A percentile compares a stretch with the other conserved stretches of the same genome.
phyloP scores from a whole-genome alignment of 139 green algal species.

The Closterium sp. region DNA sequence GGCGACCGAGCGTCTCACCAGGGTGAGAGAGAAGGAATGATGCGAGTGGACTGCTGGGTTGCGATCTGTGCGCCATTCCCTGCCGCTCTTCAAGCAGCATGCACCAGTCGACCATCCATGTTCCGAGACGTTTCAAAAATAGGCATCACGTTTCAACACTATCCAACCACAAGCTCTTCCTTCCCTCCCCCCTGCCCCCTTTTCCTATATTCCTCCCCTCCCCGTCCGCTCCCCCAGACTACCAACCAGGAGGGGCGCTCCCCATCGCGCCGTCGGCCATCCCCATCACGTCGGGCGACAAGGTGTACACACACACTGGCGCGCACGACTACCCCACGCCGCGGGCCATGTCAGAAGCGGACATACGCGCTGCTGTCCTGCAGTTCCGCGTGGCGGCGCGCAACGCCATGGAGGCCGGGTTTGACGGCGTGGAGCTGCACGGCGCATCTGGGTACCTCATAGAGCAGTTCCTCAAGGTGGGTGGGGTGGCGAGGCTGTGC shows the following conservation, averaged over 20 bases:
- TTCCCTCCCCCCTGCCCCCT: too few relatives aligned
- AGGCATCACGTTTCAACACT: too few relatives aligned
- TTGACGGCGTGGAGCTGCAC: constrained; percentile 61
- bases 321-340: constrained; percentile 2
- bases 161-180: too few relatives aligned
- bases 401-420: constrained; percentile 44
- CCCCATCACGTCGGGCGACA: neutral
- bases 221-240: neutral
- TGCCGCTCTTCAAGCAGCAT: too few relatives aligned
- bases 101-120: too few relatives aligned
- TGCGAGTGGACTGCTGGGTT: neutral
- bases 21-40: neutral
- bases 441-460: constrained; percentile 62
- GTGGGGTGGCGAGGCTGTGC: too few relatives aligned
- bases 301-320: neutral
- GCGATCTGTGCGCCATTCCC: too few relatives aligned
- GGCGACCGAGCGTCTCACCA: too few relatives aligned
- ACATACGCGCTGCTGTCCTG: neutral
- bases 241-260: neutral
- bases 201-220: neutral
- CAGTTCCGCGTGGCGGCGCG: constrained; percentile 30
- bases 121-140: too few relatives aligned
- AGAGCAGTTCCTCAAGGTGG: constrained; percentile 46
- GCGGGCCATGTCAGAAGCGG: neutral
- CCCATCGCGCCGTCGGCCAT: neutral